phyloP scores from a whole-genome alignment of 371 early-diverging fungal genomes.

The Mortierella sp. region DNA sequence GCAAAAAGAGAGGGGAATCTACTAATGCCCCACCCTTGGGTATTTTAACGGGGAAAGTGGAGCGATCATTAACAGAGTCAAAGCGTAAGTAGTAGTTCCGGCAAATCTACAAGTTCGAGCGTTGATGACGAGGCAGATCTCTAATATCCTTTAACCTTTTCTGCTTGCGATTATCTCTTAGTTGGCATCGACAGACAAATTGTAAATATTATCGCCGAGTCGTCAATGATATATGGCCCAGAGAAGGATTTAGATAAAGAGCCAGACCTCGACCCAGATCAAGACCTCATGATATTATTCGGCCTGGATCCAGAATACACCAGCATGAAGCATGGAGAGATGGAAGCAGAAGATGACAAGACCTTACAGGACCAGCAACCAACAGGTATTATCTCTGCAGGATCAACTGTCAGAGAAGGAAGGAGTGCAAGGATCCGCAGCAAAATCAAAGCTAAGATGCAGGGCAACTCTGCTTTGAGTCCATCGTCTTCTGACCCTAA shows the following conservation, averaged over 20 bases:
- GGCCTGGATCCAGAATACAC: constrained; percentile 32
- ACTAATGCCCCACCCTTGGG: constrained; percentile 24
- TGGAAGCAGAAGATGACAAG: constrained; percentile 4
- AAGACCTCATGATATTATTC: constrained; percentile 24
- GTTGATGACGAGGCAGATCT: background rate
- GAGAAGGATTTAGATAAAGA: constrained; percentile 31
- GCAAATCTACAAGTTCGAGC: background rate
- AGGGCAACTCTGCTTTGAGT: background rate
- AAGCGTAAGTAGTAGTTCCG: constrained; percentile 27
- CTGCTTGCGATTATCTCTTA: background rate
- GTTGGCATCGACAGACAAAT: constrained; percentile 49
- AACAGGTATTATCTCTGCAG: constrained; percentile 6
- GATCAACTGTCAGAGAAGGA: background rate
- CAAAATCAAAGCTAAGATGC: constrained; percentile 24
- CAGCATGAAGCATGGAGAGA: constrained; percentile 1
- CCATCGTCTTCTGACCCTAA: background rate
- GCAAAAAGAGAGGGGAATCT: constrained; percentile 15
- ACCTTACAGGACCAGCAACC: background rate
- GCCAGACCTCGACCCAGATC: constrained; percentile 39
- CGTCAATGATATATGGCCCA: constrained; percentile 36
- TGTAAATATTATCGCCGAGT: constrained; percentile 45
- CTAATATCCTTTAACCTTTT: background rate
- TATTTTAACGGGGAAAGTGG: constrained; percentile 31
- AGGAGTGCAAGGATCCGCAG: constrained; percentile 15
- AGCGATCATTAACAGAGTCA: constrained; percentile 38